Evolutionary conservation across 23 red algal genomes (phyloP), one percentile per base, ranked within the genome.

Genomic region (Gracilaria gracilis): DNA sequence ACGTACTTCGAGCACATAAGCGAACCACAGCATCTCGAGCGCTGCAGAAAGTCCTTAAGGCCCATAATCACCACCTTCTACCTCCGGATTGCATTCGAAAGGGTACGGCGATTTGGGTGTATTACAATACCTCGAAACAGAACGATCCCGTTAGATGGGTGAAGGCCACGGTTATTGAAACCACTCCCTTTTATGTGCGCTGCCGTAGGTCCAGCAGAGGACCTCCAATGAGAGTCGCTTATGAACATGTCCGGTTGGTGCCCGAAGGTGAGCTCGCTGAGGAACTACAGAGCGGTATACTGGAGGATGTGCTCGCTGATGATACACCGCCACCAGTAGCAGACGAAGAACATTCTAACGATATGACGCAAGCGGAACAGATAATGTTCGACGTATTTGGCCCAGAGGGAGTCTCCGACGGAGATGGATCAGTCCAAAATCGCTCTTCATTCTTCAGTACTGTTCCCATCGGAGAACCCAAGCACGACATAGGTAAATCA

Each of bases 301-400:
- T 85, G 0, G 81, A 85, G 47, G 57, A 85, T 15, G 13, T 85
- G 1, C 81, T 85, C 9, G 81, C 61, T 11, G 54, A 85, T 20
- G 44, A 85, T 20, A 19, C 21, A 9, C 61, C 61, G 27, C 4
- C 53, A 0, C 9, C 57, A 12, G 36, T 24, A 42, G 8, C 32
- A 1, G 51, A 15, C 19, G 69, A 74, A 74, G 69, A 74, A 73
- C 3, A 42, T 11, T 1, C 16, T 73, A 5, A 42, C 5, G 47
- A 85, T 7, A 16, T 0, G 6, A 31, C 39, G 37, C 4, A 86
- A 49, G 64, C 37, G 9, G 83, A 57, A 25, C 83, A 86, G 59
- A 86, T 86, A 32, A 86, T 72, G 83, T 49, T 86, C 11, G 83
- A 86, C 57, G 57, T 86, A 3, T 86, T 74, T 73, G 83, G 83